Percentiles rank a stretch among this genome's conserved stretches.
phyloP scores from a whole-genome alignment of 495 filamentous ascomycete species.

The Bombardia bombarda region DNA sequence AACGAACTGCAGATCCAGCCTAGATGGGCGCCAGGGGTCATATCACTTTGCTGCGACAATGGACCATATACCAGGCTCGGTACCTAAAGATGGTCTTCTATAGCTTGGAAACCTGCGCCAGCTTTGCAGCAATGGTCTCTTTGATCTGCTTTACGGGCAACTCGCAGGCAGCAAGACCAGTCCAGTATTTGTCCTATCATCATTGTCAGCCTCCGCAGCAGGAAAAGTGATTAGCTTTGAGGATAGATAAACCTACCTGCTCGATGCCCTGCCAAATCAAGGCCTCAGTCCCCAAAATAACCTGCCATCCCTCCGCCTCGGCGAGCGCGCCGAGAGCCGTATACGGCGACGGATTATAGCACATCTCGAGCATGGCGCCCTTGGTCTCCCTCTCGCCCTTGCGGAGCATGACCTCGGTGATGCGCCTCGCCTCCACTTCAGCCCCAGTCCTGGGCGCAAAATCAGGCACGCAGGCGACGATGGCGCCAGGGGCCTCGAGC shows the following conservation, averaged over 20 bases:
- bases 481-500: conserved; percentile 49
- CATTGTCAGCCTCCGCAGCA: background rate
- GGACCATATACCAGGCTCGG: too few relatives aligned
- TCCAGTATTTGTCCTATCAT: conserved; percentile 49
- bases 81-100: background rate
- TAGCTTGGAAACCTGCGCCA: conserved; percentile 15
- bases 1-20: too few relatives aligned
- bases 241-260: too few relatives aligned
- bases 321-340: conserved; percentile 54
- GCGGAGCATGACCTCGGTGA: conserved; percentile 48
- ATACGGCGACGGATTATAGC: conserved; percentile 63
- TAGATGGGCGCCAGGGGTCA: too few relatives aligned
- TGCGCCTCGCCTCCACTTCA: conserved; percentile 47
- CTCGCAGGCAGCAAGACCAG: conserved; percentile 41
- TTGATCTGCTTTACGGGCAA: conserved; percentile 49
- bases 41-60: too few relatives aligned
- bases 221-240: background rate
- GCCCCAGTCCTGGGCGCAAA: conserved; percentile 52
- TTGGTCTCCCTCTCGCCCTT: conserved; percentile 43
- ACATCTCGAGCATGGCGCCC: conserved; percentile 71
- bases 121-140: conserved; percentile 36
- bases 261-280: conserved; percentile 71
- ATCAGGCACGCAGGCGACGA: conserved; percentile 64
- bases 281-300: conserved; percentile 62
- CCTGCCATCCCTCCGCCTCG: conserved; percentile 53